These are phyloP conservation scores for Paxillus ammoniavirescens DNA, from an alignment of 768 basidiomycete genomes.

Conservation along the genomic window DNA sequence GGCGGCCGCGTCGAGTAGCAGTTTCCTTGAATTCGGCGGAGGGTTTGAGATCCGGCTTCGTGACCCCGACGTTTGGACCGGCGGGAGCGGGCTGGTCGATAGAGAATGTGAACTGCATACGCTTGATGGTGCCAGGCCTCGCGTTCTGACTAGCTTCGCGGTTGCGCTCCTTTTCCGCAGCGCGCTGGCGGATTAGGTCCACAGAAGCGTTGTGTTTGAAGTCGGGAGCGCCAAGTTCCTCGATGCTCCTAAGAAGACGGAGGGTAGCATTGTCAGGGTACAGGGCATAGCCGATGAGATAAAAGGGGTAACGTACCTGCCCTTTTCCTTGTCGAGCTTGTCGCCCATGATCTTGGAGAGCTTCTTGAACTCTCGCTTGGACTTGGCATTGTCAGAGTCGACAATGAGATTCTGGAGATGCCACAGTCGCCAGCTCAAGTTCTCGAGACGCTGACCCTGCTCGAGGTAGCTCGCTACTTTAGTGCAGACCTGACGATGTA, in stretches of 20 bases:
- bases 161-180: conserved; percentile 76
- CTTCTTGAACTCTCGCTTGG: conserved; percentile 88
- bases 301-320: conserved; percentile 54
- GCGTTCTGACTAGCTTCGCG: conserved; percentile 66
- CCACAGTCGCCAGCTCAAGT: conserved; percentile 91
- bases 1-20: conserved; percentile 37
- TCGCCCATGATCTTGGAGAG: conserved; percentile 87
- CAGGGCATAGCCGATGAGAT: conserved; percentile 5
- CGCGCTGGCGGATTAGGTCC: conserved; percentile 78
- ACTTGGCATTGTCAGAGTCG: conserved; percentile 83
- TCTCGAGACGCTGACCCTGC: conserved; percentile 88
- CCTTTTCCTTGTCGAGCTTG: conserved; percentile 91
- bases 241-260: conserved; percentile 61
- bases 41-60: conserved; percentile 67
- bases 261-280: conserved; percentile 8
- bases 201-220: conserved; percentile 78
- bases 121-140: conserved; percentile 71
- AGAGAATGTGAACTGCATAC: conserved; percentile 90
- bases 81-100: conserved; percentile 65
- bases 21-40: conserved; percentile 62
- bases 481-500: conserved; percentile 66
- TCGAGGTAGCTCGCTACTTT: conserved; percentile 90
- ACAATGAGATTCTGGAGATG: conserved; percentile 90
- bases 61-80: conserved; percentile 41
- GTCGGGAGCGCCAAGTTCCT: conserved; percentile 81